These are phyloP conservation scores for Nothomitra cinnamomea DNA, from an alignment of 2,329 filamentous ascomycete species.

Conservation along the genomic window DNA sequence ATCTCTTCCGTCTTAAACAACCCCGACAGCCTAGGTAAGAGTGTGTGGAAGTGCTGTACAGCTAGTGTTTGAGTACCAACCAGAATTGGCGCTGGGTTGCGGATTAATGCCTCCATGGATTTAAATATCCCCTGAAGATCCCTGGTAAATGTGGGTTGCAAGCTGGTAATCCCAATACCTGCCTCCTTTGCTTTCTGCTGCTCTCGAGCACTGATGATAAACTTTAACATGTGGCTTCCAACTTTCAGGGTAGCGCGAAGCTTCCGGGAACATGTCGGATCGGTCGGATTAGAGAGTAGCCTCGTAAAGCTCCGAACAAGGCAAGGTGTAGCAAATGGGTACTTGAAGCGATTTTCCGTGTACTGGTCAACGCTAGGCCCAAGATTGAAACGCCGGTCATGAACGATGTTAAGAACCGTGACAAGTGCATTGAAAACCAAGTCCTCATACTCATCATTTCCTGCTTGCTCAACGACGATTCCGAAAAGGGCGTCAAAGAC, in stretches of 20 bases:
- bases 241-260: slow-evolving; percentile 90
- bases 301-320: slow-evolving; percentile 74
- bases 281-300: slow-evolving; percentile 64
- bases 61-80: slow-evolving; percentile 90
- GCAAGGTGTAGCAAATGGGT: slow-evolving; percentile 79
- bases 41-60: slow-evolving; percentile 91
- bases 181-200: slow-evolving; percentile 82
- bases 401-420: slow-evolving; percentile 78
- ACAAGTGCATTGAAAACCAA: slow-evolving; percentile 82
- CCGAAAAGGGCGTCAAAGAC: slow-evolving; percentile 86
- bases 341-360: slow-evolving; percentile 75
- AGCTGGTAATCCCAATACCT: slow-evolving; percentile 64
- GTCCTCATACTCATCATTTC: slow-evolving; percentile 83
- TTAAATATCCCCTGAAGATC: slow-evolving; percentile 81
- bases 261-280: slow-evolving; percentile 67
- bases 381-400: slow-evolving; percentile 85
- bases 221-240: slow-evolving; percentile 79
- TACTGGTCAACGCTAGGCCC: slow-evolving; percentile 84
- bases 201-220: slow-evolving; percentile 76
- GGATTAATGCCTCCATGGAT: slow-evolving; percentile 77
- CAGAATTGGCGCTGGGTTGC: slow-evolving; percentile 64
- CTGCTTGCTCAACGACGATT: slow-evolving; percentile 78
- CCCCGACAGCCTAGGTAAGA: slow-evolving; percentile 78
- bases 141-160: slow-evolving; percentile 56
- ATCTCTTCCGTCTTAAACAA: slow-evolving; percentile 71